Base-by-base conservation (phyloP, 2,329 filamentous ascomycete species). In the Lachnellula suecica region DNA sequence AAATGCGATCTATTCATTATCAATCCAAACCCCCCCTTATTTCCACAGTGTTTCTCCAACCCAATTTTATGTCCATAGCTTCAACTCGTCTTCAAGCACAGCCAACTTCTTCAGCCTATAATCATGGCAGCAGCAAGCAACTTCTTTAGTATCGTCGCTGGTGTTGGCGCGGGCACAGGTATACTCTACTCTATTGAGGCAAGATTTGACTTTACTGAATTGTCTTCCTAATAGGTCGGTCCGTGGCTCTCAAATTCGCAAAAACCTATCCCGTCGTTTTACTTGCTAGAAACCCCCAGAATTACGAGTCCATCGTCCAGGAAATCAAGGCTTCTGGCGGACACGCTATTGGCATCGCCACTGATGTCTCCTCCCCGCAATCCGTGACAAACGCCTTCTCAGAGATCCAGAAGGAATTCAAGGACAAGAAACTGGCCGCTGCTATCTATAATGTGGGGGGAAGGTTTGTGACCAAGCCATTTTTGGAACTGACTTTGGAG, bases 211-310 rank as follows among this genome's bases (percentile, higher is more conserved):
- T 31, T 11, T 13, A 5, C 22, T 42, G 17, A 42, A n/a, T 13
- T 27, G 4, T 17, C 7, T 24, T 9, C 9, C 4, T 7, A 15
- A 15, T 31, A 75, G 76, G 77, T 58, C 67, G 73, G 37, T 71
- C 78, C 2, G 67, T 74, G 6, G 84, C 84, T 19, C 71, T 79
- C 49, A 78, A 77, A 52, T 87, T 88, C 66, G 77, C 82, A 35
- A 71, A 83, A 56, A 64, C 78, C 8, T 94, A 93, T 65, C 82
- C 87, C 0, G 85, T 93, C 1, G 85, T 89, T 2, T 75, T 93
- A 1, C 79, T 93, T n/a, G 83, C 89, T 11, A 85, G 89, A 45
- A 83, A 75, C 15, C 77, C 84, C 0, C 77, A 82, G 38, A 88
- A 78, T 68, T 90, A 84, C 70, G 75, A 82, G 51, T 71, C 76